Base-by-base conservation (phyloP, 768 basidiomycete genomes). In the Mycena galopus region DNA sequence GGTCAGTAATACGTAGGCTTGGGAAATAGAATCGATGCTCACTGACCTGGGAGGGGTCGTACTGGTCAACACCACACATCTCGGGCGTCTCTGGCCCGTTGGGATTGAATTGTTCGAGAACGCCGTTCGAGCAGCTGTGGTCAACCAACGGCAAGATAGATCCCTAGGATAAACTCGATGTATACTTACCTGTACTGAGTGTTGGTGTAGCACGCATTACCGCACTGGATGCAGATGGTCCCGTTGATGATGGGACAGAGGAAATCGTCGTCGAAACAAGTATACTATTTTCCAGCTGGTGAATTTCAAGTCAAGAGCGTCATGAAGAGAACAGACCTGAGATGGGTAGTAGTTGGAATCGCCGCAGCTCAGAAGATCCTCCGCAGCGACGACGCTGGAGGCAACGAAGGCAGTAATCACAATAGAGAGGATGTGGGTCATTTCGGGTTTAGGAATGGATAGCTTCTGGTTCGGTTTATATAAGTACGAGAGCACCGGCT, bases 31-130 rank as follows among this genome's bases (percentile, higher is more conserved):
- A 37, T 39, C n/a, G n/a, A n/a, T n/a, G n/a, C n/a, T 37, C 21
- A 55, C 29, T 53, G 37, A 23, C 51, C 63, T 53, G 37, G 30
- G 64, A 65, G 14, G 64, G 53, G 37, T 39, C 7, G 53, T 37
- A 65, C 27, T 8, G n/a, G 0, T n/a, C 16, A 27, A 12, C 27
- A n/a, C 37, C 35, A 21, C 64, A 65, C 33, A 2, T 6, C 7
- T 65, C 50, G 4, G 16, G 33, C 1, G 47, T 11, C 16, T 35
- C 23, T 25, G 47, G 7, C 4, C 44, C 60, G 19, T 47, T 47
- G 11, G 44, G 44, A 47, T 19, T 47, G 17, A 21, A 27, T 6
- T 19, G 30, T 14, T 39, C 5, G 16, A 47, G 30, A 35, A 27
- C 8, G 17, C 10, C 10, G 16, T 30, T 32, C 29, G 60, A 47